These are phyloP conservation scores for Phytophthora cryptogea DNA, from an alignment of 352 stramenopile genomes.

Conservation along the genomic window DNA sequence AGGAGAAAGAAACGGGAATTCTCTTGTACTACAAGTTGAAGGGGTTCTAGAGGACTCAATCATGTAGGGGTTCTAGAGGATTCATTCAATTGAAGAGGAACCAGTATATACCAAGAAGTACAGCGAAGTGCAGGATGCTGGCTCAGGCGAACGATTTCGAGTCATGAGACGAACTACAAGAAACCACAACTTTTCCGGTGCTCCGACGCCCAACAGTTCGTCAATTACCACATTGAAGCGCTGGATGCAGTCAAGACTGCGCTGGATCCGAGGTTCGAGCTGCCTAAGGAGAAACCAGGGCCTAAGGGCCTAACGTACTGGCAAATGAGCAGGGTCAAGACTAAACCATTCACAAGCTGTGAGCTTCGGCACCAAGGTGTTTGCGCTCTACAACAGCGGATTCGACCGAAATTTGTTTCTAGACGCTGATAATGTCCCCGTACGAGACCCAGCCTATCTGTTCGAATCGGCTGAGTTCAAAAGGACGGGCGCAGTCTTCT, in stretches of 20 bases:
- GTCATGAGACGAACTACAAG: conserved; percentile 35
- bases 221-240: conserved; percentile 28
- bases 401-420: conserved; percentile 51
- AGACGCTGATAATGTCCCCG: conserved; percentile 58
- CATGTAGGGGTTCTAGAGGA: no score
- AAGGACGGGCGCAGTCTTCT: conserved; percentile 54
- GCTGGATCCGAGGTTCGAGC: background rate
- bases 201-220: conserved; percentile 37
- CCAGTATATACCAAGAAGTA: no score
- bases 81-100: no score
- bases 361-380: conserved; percentile 65
- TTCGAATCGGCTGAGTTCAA: conserved; percentile 48
- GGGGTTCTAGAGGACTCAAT: no score
- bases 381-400: conserved; percentile 56
- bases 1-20: background rate
- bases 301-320: conserved; percentile 5
- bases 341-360: conserved; percentile 43
- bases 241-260: conserved; percentile 5
- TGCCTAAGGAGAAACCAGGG: no score
- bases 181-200: conserved; percentile 41
- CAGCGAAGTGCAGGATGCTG: conserved; percentile 37
- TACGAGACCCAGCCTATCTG: conserved; percentile 53
- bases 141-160: conserved; percentile 11
- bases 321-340: background rate
- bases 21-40: no score